A percentile compares a stretch with the other conserved stretches of the same genome.
These are phyloP conservation scores for Candida railenensis DNA, from an alignment of 805 yeast species.

Conservation along the genomic window DNA sequence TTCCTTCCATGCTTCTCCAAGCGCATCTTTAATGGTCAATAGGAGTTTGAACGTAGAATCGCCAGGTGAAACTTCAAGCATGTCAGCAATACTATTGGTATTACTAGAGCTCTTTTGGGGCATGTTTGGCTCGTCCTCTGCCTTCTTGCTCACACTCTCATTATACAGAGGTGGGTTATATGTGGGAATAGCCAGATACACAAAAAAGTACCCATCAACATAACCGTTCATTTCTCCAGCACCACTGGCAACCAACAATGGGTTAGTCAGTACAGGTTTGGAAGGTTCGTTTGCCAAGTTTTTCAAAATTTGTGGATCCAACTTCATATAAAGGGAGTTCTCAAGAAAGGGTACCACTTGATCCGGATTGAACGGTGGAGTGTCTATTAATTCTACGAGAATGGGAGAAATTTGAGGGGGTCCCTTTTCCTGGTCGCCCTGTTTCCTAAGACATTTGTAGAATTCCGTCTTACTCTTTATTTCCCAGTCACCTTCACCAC, in stretches of 20 bases:
- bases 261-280: conserved; percentile 60
- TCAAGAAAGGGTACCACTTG: conserved; percentile 75
- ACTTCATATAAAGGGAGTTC: conserved; percentile 60
- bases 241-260: conserved; percentile 73
- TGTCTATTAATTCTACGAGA: conserved; percentile 67
- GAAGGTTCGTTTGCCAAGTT: conserved; percentile 66
- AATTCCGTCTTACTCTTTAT: not conserved
- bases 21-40: conserved; percentile 51
- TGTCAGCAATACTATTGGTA: not conserved
- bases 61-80: conserved; percentile 10
- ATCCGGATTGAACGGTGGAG: conserved; percentile 67
- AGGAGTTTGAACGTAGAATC: conserved; percentile 34
- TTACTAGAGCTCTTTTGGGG: not conserved
- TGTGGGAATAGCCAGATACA: conserved; percentile 69
- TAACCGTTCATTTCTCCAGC: conserved; percentile 75
- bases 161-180: conserved; percentile 60
- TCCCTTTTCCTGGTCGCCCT: not conserved
- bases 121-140: no score
- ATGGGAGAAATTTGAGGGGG: conserved; percentile 62
- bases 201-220: conserved; percentile 71
- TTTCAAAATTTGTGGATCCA: conserved; percentile 56
- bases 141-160: conserved; percentile 9
- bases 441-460: not conserved
- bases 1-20: conserved; percentile 75
- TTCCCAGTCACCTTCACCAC: not conserved